Conservation (phyloP, 163 green algal species). For the Botryococcus braunii region DNA sequence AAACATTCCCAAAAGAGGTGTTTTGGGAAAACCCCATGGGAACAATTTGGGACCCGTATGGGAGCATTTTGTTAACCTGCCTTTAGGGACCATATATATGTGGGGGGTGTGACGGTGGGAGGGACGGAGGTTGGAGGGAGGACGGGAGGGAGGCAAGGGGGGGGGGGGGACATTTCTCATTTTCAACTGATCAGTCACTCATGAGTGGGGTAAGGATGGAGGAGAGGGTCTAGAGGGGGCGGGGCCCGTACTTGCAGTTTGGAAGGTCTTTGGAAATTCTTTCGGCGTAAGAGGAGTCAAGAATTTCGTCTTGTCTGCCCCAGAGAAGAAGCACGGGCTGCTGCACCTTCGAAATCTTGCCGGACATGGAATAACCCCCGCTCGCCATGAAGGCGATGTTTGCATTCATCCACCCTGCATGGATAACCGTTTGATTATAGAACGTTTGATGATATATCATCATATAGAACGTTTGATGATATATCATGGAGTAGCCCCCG, state of each 20-base stretch:
- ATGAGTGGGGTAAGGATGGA: not conserved
- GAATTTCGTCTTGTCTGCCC: conserved; percentile 79
- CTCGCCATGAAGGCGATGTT: conserved; percentile 87
- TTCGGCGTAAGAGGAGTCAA: conserved; percentile 47
- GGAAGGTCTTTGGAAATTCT: conserved; percentile 44
- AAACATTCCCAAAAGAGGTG: not conserved
- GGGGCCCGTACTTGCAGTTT: conserved; percentile 10
- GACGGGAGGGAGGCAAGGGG: not conserved
- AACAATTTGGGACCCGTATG: no score
- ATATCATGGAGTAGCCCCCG: conserved; percentile 79
- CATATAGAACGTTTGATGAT: no score
- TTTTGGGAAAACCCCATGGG: no score
- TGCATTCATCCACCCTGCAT: conserved; percentile 69
- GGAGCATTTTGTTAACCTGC: no score
- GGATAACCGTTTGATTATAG: not conserved
- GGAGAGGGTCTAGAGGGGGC: no score
- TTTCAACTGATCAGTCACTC: not conserved
- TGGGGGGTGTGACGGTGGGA: not conserved
- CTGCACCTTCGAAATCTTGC: conserved; percentile 46
- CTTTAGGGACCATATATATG: not conserved
- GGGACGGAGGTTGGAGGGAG: not conserved
- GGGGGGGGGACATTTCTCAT: not conserved
- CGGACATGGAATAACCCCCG: conserved; percentile 73
- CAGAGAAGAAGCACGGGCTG: conserved; percentile 70
- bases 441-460: no score